Evolutionary conservation across 140 eudicot genomes (phyloP), one percentile per base, ranked within the genome.

Genomic region (Anethum foeniculum): DNA sequence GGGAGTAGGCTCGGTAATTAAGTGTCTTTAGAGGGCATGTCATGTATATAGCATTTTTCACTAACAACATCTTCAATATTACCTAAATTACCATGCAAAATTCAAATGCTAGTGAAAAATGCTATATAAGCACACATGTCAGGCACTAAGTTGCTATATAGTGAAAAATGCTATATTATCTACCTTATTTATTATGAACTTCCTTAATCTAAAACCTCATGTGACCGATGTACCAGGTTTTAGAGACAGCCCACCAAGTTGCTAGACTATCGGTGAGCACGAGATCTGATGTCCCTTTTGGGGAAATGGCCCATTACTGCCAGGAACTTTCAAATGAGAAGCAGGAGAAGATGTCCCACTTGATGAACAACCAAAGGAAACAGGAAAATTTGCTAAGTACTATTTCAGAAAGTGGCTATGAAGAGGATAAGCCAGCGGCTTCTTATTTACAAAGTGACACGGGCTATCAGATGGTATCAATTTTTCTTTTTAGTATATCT

Each of bases 201-300:
- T 78, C 38, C 52, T 78, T 39, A 46, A 30, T 32, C 30, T 48
- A 6, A 80, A 71, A 34, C 78, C 46, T 28, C 48, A 32, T 30
- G 36, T 51, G 39, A 28, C n/a, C 28, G 44, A 58, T 81, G 83
- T 46, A 46, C 71, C 82, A 94, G 99, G 99, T 95, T 30, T 58
- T 91, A 85, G 99, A 92, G 67, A 88, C 99, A 25, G 93, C 97
- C 51, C 93, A 92, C 77, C 91, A 95, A 82, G 99, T 91, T 11
- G 97, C 95, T 47, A 87, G 96, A 89, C 77, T 88, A 74, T 95
- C 97, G 15, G 85, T 91, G 73, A 85, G 89, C 84, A 89, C 85
- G 12, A 85, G 89, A 27, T 90, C 91, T 6, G 96, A 89, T 44
- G 87, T 89, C 18, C 84, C 99, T 25, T 95, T 87, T 83, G 85